Evolutionary conservation across 495 filamentous ascomycete species (phyloP).

Genomic region (Lindgomyces ingoldianus): DNA sequence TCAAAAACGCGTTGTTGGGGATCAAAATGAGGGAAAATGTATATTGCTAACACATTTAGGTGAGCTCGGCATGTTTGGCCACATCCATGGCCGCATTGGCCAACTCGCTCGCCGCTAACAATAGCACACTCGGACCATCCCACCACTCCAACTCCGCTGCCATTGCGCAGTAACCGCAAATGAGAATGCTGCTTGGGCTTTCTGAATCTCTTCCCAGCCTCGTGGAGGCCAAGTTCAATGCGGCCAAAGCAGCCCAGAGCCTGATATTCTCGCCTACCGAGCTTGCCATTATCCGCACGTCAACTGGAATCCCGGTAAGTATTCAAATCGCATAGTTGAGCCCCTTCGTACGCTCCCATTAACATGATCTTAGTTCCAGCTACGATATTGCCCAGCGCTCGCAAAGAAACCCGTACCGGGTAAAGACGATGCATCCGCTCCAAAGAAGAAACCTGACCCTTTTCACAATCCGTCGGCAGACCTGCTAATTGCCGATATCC

Average conservation of each 20-base stretch:
- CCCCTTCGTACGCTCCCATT: neutral
- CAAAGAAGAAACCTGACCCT: constrained; percentile 61
- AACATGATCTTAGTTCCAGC: constrained; percentile 61
- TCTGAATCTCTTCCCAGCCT: constrained; percentile 28
- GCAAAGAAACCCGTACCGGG: constrained; percentile 65
- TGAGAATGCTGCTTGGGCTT: constrained; percentile 36
- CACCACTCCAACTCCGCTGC: neutral
- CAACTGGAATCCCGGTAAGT: constrained; percentile 37
- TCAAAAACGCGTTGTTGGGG: no score
- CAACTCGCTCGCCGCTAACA: no score
- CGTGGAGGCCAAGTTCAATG: constrained; percentile 34
- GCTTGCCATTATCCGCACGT: constrained; percentile 36
- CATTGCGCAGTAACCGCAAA: neutral
- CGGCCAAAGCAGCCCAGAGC: constrained; percentile 33
- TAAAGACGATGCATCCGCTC: constrained; percentile 43
- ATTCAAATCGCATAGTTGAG: neutral
- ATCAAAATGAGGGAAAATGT: no score
- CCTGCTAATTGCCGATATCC: constrained; percentile 63
- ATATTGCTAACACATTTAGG: no score
- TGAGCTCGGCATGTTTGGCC: no score
- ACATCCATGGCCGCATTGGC: no score
- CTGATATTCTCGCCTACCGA: constrained; percentile 41
- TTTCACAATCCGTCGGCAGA: constrained; percentile 67
- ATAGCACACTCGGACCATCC: no score
- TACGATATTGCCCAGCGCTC: constrained; percentile 76